Evolutionary conservation across 768 basidiomycete species (phyloP).

Genomic region (Sporobolomyces phaffii): DNA sequence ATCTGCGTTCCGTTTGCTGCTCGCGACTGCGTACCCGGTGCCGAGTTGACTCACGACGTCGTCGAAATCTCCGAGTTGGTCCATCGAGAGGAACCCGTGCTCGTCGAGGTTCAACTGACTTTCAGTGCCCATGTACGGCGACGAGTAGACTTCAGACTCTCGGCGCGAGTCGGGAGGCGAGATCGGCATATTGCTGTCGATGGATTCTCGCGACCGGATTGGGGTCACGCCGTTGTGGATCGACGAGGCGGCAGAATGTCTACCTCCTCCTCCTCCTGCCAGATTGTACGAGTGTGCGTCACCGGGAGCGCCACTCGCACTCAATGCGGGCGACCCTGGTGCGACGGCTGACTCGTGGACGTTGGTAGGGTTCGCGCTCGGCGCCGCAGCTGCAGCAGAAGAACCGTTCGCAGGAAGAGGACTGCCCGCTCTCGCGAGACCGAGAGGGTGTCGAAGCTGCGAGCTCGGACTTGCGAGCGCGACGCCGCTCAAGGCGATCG

Average conservation of each 20-base stretch:
- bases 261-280: not conserved
- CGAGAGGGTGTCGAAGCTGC: slow-evolving; percentile 17
- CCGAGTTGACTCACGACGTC: slow-evolving; percentile 41
- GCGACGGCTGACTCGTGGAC: not conserved
- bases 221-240: slow-evolving; percentile 1
- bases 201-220: slow-evolving; percentile 9
- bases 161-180: not conserved
- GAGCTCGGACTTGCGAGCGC: slow-evolving; percentile 30
- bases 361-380: too few relatives aligned
- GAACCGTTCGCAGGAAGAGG: not conserved
- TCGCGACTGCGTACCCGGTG: slow-evolving; percentile 82
- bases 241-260: not conserved
- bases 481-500: slow-evolving; percentile 34
- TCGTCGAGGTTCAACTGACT: not conserved
- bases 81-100: slow-evolving; percentile 34
- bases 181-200: slow-evolving; percentile 4
- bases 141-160: slow-evolving; percentile 1
- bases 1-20: slow-evolving; percentile 85
- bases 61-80: slow-evolving; percentile 41
- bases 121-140: not conserved
- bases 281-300: not conserved
- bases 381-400: not conserved
- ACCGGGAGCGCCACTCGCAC: not conserved
- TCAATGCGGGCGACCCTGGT: not conserved
- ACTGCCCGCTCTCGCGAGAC: not conserved